Evolutionary conservation across 345 rosid genomes (phyloP).

Genomic region (Syzygium aqueum): DNA sequence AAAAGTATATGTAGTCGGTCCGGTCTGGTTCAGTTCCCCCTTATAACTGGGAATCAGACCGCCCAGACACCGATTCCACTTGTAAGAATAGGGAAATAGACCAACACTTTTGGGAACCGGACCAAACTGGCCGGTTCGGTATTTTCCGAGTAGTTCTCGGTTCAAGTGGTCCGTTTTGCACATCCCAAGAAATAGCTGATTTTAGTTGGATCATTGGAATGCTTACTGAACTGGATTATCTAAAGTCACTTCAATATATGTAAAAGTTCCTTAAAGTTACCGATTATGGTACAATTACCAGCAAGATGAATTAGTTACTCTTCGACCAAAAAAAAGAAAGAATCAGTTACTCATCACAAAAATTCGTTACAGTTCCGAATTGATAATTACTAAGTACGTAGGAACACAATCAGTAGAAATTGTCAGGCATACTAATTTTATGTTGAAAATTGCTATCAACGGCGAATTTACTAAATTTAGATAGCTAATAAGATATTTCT

Average conservation of each 20-base stretch:
- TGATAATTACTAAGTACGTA: neutral
- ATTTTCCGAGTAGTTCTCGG: too few relatives aligned
- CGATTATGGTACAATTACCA: neutral
- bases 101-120: too few relatives aligned
- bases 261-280: neutral
- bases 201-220: neutral
- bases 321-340: too few relatives aligned
- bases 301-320: neutral
- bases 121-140: too few relatives aligned
- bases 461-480: neutral
- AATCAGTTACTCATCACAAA: neutral
- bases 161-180: too few relatives aligned
- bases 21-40: too few relatives aligned
- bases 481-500: neutral
- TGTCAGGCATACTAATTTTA: neutral
- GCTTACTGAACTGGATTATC: neutral
- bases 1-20: too few relatives aligned
- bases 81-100: too few relatives aligned
- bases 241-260: neutral
- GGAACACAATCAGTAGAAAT: neutral
- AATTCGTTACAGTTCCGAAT: accelerated
- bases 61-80: too few relatives aligned
- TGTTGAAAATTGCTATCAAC: neutral
- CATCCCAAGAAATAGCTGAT: neutral
- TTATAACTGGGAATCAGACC: too few relatives aligned